These are phyloP conservation scores for Daldinia caldariorum DNA, from an alignment of 495 filamentous ascomycete genomes.

Conservation along the genomic window DNA sequence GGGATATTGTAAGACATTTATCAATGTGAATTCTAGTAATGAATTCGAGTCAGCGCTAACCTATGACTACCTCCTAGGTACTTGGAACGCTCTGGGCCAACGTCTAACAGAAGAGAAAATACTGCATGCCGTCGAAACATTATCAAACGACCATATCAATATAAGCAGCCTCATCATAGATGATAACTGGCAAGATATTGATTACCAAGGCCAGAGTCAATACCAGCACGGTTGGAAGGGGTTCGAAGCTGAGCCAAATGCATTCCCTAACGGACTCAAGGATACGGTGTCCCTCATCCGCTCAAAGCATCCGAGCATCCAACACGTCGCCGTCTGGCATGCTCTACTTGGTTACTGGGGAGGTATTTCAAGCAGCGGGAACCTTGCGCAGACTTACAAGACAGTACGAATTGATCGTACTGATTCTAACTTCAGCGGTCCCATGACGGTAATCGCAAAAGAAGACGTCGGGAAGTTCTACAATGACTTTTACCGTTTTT, in stretches of 20 bases:
- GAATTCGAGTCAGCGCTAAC: conserved; percentile 2
- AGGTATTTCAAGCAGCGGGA: conserved; percentile 76
- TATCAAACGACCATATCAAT: conserved; percentile 76
- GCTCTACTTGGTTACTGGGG: conserved; percentile 97
- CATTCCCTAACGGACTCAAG: conserved; percentile 83
- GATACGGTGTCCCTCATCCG: conserved; percentile 74
- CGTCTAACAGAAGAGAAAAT: conserved; percentile 82
- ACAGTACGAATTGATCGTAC: conserved; percentile 69
- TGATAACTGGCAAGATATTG: conserved; percentile 93
- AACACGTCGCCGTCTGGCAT: conserved; percentile 94
- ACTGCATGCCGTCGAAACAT: conserved; percentile 72
- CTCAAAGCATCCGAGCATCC: conserved; percentile 73
- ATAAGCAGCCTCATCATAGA: conserved; percentile 90
- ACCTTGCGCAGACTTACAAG: conserved; percentile 79
- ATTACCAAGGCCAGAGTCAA: conserved; percentile 57
- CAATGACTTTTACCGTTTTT: conserved; percentile 88
- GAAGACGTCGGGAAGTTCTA: conserved; percentile 81
- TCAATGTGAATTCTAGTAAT: neutral
- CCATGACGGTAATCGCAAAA: conserved; percentile 76
- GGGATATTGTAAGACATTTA: conserved; percentile 62
- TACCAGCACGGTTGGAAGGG: conserved; percentile 66
- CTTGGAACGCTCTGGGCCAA: conserved; percentile 93
- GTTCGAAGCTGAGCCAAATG: conserved; percentile 85
- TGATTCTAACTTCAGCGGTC: conserved; percentile 64
- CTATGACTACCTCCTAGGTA: conserved; percentile 59